These are phyloP conservation scores for Rhizopogon roseolus DNA, from an alignment of 768 basidiomycete species.

Conservation along the genomic window DNA sequence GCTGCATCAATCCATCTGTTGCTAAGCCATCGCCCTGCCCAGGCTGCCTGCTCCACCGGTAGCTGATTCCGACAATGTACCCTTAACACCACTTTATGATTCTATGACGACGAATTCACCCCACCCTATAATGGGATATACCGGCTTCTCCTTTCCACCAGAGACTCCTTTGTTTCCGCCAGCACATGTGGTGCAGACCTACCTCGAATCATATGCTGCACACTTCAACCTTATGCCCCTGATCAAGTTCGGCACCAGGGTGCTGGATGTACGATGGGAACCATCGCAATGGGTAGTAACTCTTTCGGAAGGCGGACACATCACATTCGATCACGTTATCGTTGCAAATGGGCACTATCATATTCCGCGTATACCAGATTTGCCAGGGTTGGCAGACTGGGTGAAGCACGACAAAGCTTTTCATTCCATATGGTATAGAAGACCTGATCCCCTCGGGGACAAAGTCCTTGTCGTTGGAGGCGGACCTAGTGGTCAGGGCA, in stretches of 20 bases:
- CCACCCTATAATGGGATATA: slow-evolving; percentile 70
- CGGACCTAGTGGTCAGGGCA: too few relatives aligned
- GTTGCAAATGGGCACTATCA: slow-evolving; percentile 75
- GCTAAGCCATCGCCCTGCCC: not conserved
- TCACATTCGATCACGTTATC: slow-evolving; percentile 59
- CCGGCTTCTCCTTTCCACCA: slow-evolving; percentile 18
- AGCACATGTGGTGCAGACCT: too few relatives aligned
- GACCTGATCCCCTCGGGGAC: slow-evolving; percentile 34
- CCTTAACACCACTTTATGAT: slow-evolving; percentile 70
- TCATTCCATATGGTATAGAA: slow-evolving; percentile 69
- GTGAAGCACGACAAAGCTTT: slow-evolving; percentile 41
- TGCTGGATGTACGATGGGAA: slow-evolving; percentile 42
- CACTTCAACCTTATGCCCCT: too few relatives aligned
- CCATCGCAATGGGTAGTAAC: slow-evolving; percentile 43
- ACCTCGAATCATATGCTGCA: too few relatives aligned
- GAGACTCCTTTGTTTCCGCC: too few relatives aligned
- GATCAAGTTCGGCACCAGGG: slow-evolving; percentile 56
- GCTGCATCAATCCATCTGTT: not conserved
- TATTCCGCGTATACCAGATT: slow-evolving; percentile 54
- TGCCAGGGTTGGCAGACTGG: slow-evolving; percentile 60
- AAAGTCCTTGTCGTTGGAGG: slow-evolving; percentile 18
- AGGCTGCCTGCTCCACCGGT: slow-evolving; percentile 57
- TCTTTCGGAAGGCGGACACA: slow-evolving; percentile 30
- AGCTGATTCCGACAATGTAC: slow-evolving; percentile 35
- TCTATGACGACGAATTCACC: slow-evolving; percentile 77